phyloP scores from a whole-genome alignment of 805 yeast species.

The Teunomyces gatunensis region DNA sequence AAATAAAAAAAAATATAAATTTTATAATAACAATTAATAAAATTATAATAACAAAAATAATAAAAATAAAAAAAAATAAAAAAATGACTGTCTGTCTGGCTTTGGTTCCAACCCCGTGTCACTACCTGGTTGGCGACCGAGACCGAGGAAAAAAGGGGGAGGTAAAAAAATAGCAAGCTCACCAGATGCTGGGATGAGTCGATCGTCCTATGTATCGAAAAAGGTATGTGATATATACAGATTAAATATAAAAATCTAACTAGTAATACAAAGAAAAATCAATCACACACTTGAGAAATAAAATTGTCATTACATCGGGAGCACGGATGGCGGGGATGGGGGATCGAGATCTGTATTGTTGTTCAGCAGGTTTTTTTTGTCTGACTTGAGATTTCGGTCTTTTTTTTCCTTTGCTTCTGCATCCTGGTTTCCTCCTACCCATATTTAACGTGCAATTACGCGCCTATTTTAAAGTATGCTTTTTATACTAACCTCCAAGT shows the following conservation, averaged over 20 bases:
- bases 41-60: not conserved
- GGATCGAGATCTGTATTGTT: not conserved
- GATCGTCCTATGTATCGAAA: not conserved
- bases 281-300: conserved; percentile 1
- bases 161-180: not conserved
- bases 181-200: not conserved
- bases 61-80: not conserved
- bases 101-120: not conserved
- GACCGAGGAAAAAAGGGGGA: not conserved
- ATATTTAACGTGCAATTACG: not conserved
- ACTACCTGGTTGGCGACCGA: not conserved
- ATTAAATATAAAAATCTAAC: not conserved
- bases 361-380: not conserved
- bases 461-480: not conserved
- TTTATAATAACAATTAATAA: not conserved
- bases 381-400: not conserved
- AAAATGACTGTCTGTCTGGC: not conserved
- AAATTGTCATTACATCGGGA: conserved; percentile 1
- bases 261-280: conserved; percentile 3
- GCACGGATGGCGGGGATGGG: not conserved
- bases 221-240: not conserved
- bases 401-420: not conserved
- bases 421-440: not conserved
- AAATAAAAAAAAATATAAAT: not conserved
- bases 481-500: not conserved